Evolutionary conservation across 129 eudicot species (phyloP).

Genomic region (Calendula officinalis): DNA sequence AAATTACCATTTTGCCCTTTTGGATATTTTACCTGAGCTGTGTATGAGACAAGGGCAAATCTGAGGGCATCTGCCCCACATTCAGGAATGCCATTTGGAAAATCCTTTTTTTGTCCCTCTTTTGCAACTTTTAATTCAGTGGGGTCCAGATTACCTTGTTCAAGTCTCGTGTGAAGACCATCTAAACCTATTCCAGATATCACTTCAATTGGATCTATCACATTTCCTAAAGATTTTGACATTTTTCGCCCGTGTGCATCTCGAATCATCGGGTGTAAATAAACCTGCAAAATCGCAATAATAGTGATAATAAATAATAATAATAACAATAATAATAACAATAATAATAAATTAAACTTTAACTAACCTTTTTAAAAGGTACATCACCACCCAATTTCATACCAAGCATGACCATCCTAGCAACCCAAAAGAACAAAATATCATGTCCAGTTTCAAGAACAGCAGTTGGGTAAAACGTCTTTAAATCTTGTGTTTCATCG

Average conservation of each 20-base stretch:
- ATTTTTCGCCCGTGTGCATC: conserved; percentile 94
- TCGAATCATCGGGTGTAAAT: conserved; percentile 89
- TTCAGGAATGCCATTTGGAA: conserved; percentile 85
- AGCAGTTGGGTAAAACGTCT: conserved; percentile 65
- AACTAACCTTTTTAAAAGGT: conserved; percentile 67
- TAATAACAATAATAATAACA: neutral
- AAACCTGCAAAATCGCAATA: conserved; percentile 42
- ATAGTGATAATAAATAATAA: too few species aligned
- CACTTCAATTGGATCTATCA: conserved; percentile 84
- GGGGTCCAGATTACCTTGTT: conserved; percentile 85
- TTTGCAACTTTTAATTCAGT: conserved; percentile 66
- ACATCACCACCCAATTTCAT: conserved; percentile 78
- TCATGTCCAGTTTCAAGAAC: conserved; percentile 87
- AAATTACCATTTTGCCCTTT: too few species aligned
- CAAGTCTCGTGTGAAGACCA: conserved; percentile 86
- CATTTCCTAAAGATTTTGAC: conserved; percentile 93
- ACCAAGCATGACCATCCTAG: conserved; percentile 85
- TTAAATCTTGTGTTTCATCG: conserved; percentile 67
- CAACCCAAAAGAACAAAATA: conserved; percentile 85
- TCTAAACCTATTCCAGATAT: conserved; percentile 60
- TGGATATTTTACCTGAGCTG: conserved; percentile 66
- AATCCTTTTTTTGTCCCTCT: conserved; percentile 85
- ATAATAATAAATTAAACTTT: conserved; percentile 3
- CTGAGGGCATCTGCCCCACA: conserved; percentile 98
- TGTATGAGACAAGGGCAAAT: conserved; percentile 84